Evolutionary conservation across 352 stramenopile species (phyloP).

Genomic region (Aphanomyces euteiches): DNA sequence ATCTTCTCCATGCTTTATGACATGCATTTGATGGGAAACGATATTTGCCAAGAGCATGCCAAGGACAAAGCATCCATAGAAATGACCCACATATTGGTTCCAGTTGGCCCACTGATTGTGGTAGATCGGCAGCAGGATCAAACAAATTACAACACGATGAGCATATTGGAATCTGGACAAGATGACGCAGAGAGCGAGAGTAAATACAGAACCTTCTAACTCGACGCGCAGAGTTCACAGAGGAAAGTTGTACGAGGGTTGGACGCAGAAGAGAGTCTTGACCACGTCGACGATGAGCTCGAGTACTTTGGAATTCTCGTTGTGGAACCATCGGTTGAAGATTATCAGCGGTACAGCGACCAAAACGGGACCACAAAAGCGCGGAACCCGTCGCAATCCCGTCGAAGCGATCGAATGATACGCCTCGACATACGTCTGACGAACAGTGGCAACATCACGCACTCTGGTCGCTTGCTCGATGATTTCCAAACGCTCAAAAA

Average conservation of each 20-base stretch:
- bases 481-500: conserved; percentile 11
- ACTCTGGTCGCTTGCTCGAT: neutral
- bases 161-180: neutral
- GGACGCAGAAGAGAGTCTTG: conserved; percentile 9
- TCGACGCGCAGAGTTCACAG: conserved; percentile 16
- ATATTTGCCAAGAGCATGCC: conserved; percentile 9
- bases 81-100: neutral
- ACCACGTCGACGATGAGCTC: neutral
- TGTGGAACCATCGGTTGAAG: conserved; percentile 1
- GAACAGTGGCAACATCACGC: conserved; percentile 2
- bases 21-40: neutral
- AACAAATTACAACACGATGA: neutral
- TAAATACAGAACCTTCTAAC: conserved; percentile 11
- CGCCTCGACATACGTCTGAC: conserved; percentile 1
- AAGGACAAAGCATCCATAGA: conserved; percentile 15
- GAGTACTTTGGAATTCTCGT: neutral
- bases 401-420: conserved; percentile 12
- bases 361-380: neutral
- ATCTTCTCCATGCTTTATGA: neutral
- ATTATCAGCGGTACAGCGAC: neutral
- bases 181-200: conserved; percentile 1
- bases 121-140: conserved; percentile 2
- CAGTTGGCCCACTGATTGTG: conserved; percentile 11
- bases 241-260: neutral
- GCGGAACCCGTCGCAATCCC: conserved; percentile 1